These are phyloP conservation scores for Tetratostichococcus sp. DNA, from an alignment of 139 green algal species.

Conservation along the genomic window DNA sequence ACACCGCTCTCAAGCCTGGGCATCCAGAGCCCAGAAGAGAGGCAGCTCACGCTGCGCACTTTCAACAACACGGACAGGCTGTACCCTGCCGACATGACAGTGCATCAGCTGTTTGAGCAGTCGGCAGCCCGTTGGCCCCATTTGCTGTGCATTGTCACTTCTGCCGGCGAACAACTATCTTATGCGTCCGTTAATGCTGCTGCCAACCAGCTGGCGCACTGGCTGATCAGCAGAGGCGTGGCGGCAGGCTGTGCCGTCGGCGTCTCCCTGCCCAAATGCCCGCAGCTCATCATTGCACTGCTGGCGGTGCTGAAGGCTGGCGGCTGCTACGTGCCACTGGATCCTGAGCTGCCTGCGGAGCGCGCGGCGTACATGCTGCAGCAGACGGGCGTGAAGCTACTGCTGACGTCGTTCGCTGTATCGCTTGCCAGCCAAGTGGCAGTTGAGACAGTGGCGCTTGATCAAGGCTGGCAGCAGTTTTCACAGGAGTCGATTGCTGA, in stretches of 20 bases:
- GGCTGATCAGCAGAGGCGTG: slow-evolving; percentile 18
- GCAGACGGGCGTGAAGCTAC: slow-evolving; percentile 6
- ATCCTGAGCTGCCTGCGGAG: slow-evolving; percentile 43
- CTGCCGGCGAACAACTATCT: background rate
- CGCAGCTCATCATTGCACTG: slow-evolving; percentile 36
- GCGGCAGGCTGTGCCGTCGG: slow-evolving; percentile 20
- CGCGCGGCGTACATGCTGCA: slow-evolving; percentile 35
- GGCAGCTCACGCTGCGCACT: background rate
- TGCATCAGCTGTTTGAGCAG: slow-evolving; percentile 24
- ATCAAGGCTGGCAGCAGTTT: slow-evolving; percentile 1
- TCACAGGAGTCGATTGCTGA: background rate
- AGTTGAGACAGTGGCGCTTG: background rate
- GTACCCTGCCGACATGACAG: slow-evolving; percentile 5
- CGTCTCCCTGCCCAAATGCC: slow-evolving; percentile 34
- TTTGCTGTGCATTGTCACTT: slow-evolving; percentile 13
- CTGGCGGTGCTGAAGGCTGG: slow-evolving; percentile 45
- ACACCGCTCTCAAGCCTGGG: background rate
- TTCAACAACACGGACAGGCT: slow-evolving; percentile 9
- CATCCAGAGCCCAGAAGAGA: background rate
- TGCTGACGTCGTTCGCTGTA: background rate
- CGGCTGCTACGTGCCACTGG: slow-evolving; percentile 49
- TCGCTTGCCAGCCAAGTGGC: background rate
- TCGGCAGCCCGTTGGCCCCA: slow-evolving; percentile 5
- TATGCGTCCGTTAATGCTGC: slow-evolving; percentile 20
- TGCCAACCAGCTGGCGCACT: slow-evolving; percentile 31